Evolutionary conservation across 176 grass and related monocot genomes (phyloP), one percentile per base, ranked within the genome.

Genomic region (Zea luxurians): DNA sequence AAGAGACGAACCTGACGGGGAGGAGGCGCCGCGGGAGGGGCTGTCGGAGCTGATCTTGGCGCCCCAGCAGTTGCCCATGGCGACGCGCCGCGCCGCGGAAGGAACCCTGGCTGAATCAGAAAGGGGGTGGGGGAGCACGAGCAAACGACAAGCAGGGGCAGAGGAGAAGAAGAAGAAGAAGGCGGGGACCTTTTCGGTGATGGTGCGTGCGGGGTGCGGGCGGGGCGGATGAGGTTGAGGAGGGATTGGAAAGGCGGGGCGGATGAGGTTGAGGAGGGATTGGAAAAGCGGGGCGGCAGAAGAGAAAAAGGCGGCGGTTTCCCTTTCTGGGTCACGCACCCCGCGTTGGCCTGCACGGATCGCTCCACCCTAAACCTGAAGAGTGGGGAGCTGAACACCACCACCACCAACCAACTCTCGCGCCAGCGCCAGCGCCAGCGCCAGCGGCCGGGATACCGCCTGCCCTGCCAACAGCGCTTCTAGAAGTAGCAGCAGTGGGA

Each of bases 21-120:
- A 71, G 13, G 44, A 40, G n/a, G 76, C 54, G 53, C 37, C 55
- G 67, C 83, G 79, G 6, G 71, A 84, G 5, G 86, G 59, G 75
- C 55, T 89, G n/a, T 93, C 84, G 54, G 90, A 89, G 87, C 84
- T 84, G 58, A 93, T 89, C 90, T 84, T 93, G 73, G 90, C 74
- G 74, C 84, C 90, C 77, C 81, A 93, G 55, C 90, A 93, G 54
- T 93, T 93, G 55, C 90, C 90, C 90, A 93, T 92, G 83, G 78
- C 37, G 44, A 2, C 5, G 17, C 7, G 58, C 27, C 27, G 27
- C 27, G 27, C 27, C 27, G 27, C 27, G 27, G 27, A 27, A 27
- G 27, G 27, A 27, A 27, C 27, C 27, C 27, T 27, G 0, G 27
- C 27, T 27, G 27, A 27, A 27, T 27, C 27, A 27, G 27, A 27